Evolutionary conservation across 208 protist species (phyloP).

Genomic region (Leishmania gerbilli): DNA sequence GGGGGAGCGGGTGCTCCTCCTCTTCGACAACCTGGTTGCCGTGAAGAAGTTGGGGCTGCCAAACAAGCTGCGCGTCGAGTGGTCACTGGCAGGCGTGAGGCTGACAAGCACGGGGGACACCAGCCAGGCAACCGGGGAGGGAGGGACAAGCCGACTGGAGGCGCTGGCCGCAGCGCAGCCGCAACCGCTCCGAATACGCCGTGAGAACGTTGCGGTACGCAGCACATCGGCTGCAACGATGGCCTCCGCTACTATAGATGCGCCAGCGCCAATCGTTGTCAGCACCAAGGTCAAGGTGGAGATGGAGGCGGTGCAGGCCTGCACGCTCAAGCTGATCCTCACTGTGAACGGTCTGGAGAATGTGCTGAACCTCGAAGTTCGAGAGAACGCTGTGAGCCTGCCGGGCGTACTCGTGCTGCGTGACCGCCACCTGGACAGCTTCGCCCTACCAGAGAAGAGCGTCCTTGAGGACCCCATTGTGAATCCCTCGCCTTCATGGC

Average conservation of each 20-base stretch:
- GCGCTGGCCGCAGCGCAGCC: slow-evolving; percentile 13
- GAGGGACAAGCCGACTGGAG: slow-evolving; percentile 3
- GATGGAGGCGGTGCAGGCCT: slow-evolving; percentile 33
- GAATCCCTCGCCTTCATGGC: slow-evolving; percentile 13
- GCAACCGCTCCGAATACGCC: slow-evolving; percentile 26
- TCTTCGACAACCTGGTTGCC: slow-evolving; percentile 56
- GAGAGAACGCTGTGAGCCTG: slow-evolving; percentile 37
- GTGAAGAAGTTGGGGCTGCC: slow-evolving; percentile 14
- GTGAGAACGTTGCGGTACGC: slow-evolving; percentile 15
- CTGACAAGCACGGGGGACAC: not conserved
- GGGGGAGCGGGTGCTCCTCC: slow-evolving; percentile 64
- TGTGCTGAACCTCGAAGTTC: slow-evolving; percentile 56
- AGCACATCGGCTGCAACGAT: not conserved
- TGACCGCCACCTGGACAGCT: slow-evolving; percentile 46
- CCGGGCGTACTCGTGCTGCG: slow-evolving; percentile 81
- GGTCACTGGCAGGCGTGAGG: slow-evolving; percentile 16
- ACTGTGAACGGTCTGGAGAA: slow-evolving; percentile 47
- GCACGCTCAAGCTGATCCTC: slow-evolving; percentile 44
- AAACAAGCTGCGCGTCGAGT: slow-evolving; percentile 17
- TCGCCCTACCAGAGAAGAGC: slow-evolving; percentile 34
- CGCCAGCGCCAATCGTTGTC: slow-evolving; percentile 5
- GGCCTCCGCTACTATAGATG: not conserved
- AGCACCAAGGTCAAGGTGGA: slow-evolving; percentile 38
- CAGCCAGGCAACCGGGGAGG: not conserved
- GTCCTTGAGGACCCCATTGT: slow-evolving; percentile 45